Evolutionary conservation across 2,329 filamentous ascomycete species (phyloP).

Genomic region (Dendryphion nanum): DNA sequence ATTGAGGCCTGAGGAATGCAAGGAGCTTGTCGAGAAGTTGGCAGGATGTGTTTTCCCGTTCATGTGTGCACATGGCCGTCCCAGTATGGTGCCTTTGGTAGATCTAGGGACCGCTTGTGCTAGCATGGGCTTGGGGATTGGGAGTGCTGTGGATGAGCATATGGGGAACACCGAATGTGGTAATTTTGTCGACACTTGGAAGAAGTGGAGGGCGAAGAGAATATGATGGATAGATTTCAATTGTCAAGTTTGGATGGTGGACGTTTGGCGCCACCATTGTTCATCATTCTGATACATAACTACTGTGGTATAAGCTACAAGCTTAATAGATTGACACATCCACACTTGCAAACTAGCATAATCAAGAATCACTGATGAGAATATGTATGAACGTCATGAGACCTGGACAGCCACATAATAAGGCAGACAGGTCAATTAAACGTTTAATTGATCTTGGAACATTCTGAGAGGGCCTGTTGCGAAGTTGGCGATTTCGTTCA

Average conservation of each 20-base stretch:
- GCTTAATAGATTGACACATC: not conserved
- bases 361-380: not conserved
- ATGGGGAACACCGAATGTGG: not conserved
- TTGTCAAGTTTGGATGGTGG: too few species aligned
- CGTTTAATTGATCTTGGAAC: slow-evolving; percentile 36
- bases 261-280: too few species aligned
- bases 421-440: slow-evolving; percentile 41
- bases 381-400: slow-evolving; percentile 38
- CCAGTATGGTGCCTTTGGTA: slow-evolving; percentile 50
- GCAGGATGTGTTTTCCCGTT: slow-evolving; percentile 70
- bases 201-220: slow-evolving; percentile 3
- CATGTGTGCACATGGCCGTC: slow-evolving; percentile 75
- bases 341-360: not conserved
- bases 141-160: not conserved
- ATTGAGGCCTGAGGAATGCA: slow-evolving; percentile 59
- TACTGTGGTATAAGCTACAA: too few species aligned
- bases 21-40: slow-evolving; percentile 56
- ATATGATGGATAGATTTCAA: not conserved
- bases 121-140: not conserved
- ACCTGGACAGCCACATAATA: slow-evolving; percentile 32
- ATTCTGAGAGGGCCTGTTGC: slow-evolving; percentile 40
- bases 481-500: slow-evolving; percentile 37
- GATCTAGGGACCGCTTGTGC: slow-evolving; percentile 15
- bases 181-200: slow-evolving; percentile 9
- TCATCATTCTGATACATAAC: too few species aligned